phyloP scores from a whole-genome alignment of 495 filamentous ascomycete genomes.

The Penicillium daleae region DNA sequence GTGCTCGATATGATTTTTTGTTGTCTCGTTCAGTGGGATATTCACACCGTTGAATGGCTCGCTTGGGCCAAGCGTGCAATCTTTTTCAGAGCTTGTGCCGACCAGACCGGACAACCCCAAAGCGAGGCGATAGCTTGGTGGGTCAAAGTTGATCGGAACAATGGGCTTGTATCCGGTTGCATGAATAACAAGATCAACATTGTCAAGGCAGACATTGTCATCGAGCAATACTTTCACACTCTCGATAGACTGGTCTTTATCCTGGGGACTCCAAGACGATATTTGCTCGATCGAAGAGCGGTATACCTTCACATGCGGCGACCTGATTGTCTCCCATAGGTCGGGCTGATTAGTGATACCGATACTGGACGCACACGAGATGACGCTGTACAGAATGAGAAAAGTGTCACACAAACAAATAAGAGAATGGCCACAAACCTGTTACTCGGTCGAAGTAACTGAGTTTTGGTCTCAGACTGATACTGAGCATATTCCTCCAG shows the following conservation, averaged over 20 bases:
- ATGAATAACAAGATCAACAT: slow-evolving; percentile 33
- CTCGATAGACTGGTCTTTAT: no score
- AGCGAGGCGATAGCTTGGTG: slow-evolving; percentile 28
- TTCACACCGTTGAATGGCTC: background rate
- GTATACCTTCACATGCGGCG: slow-evolving; percentile 31
- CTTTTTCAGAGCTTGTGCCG: background rate
- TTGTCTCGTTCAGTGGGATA: slow-evolving; percentile 1
- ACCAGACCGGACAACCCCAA: slow-evolving; percentile 26
- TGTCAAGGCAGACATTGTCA: slow-evolving; percentile 44
- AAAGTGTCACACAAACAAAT: background rate
- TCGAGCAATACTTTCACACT: slow-evolving; percentile 14
- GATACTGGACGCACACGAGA: slow-evolving; percentile 30
- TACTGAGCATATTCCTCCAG: slow-evolving; percentile 27
- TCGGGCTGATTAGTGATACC: slow-evolving; percentile 39
- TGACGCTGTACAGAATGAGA: slow-evolving; percentile 21
- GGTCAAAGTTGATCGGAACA: slow-evolving; percentile 59
- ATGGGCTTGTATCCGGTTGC: slow-evolving; percentile 61
- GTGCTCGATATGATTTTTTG: background rate
- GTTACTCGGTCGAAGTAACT: slow-evolving; percentile 29
- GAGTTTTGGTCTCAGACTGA: slow-evolving; percentile 28
- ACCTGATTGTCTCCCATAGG: slow-evolving; percentile 37
- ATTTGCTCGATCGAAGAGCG: slow-evolving; percentile 27
- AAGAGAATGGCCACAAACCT: slow-evolving; percentile 18
- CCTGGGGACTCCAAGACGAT: background rate
- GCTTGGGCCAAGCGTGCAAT: background rate